Evolutionary conservation across 768 basidiomycete species (phyloP), one percentile per base, ranked within the genome.

Genomic region (Pisolithus orientalis): DNA sequence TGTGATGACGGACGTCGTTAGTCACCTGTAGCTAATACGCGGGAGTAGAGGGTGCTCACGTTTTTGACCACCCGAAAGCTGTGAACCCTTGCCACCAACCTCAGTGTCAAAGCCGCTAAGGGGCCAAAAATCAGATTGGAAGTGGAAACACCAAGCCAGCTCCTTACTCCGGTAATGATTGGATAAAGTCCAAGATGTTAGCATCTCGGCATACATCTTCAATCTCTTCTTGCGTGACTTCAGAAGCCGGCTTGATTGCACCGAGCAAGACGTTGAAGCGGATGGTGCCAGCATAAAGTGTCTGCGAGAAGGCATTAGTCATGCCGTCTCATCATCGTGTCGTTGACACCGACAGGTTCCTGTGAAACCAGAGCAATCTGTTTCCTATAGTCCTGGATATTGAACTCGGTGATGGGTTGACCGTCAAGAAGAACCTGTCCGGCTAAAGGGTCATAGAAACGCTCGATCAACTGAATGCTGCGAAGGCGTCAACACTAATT

Each of bases 191-290:
- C 51, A 94, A 73, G 65, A 94, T 84, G 64, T 96, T 96, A 42
- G 94, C 94, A 59, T 90, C 77, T 16, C 85, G 79, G 62, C 93
- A 94, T 0, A 82, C 94, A 17, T 79, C 74, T 64, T 94, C 90
- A 29, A 97, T 83, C 65, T 96, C 92, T 60, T 85, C 79, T 62
- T 93, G 82, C 2, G 91, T 92, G 9, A 94, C 87, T 59, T 93
- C 83, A 0, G 80, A 79, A 37, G 70, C 70, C 4, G 88, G 85
- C 62, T 88, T 90, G 57, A 76, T 80, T 39, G 89, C 87, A 16
- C 94, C 94, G 31, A 96, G 84, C 6, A 94, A 67, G 65, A 94
- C 82, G 67, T 97, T 97, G 72, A 95, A 94, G 27, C 87, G 85
- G 54, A 96, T 75, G 1, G 89, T 89, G 28, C 92, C 91, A 16